Evolutionary conservation across 2,329 filamentous ascomycete genomes (phyloP), one percentile per base, ranked within the genome.

Genomic region (Emmonsiellopsis sp.): DNA sequence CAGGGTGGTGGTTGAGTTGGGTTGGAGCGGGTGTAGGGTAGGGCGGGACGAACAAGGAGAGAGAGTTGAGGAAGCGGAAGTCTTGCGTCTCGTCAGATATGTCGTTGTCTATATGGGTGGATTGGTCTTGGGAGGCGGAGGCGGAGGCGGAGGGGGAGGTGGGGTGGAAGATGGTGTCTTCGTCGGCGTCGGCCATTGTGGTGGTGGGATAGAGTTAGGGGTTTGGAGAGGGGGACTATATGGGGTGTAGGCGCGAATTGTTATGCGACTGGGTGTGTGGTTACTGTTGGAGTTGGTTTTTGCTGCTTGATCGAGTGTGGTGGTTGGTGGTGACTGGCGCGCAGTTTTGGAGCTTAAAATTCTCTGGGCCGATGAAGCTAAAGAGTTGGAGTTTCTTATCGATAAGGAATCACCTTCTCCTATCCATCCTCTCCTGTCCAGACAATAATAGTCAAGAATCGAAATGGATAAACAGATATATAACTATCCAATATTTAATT

Each of bases 71-170:
- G 57, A 91, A 85, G 58, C 87, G 85, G 69, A 92, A 96, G 71
- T 97, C 92, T 63, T 91, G 89, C 2, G 85, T 81, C 67, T 91
- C 87, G 62, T 95, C 91, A 42, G 85, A 85, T 51, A 84, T 77
- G 57, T 83, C 82, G 47, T 82, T 77, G 53, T 87, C 83, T n/a
- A 65, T 59, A 53, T 68, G 63, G 6, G 68, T 65, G 43, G 68
- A 55, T 13, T 62, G 55, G 51, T 63, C 63, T 47, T 61, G 60
- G 3, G 64, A 61, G 10, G 11, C 37, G 7, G 62, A 27, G 10
- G 11, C 37, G 7, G 62, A 27, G 33, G 44, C 32, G 5, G 45
- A 31, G 8, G 33, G n/a, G n/a, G 57, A 46, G 37, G 48, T 45
- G 11, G 60, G 62, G 32, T 62, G 61, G 42, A 64, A 63, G 40